These are phyloP conservation scores for Paecilomyces variotii DNA, from an alignment of 2,329 filamentous ascomycete species.

Conservation along the genomic window DNA sequence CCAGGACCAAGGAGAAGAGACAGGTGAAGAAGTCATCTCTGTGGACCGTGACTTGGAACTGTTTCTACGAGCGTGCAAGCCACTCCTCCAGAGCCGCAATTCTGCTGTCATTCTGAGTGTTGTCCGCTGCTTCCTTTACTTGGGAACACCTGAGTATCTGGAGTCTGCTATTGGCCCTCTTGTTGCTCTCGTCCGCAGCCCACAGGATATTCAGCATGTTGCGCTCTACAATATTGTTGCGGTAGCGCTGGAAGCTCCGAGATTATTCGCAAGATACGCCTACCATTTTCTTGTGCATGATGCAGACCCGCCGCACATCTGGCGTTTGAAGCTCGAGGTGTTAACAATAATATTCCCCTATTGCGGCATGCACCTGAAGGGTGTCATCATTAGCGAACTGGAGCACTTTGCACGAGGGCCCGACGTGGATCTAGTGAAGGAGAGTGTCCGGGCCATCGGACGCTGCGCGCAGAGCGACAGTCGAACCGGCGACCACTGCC, in stretches of 20 bases:
- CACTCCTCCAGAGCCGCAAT: slow-evolving; percentile 87
- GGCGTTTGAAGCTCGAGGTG: slow-evolving; percentile 86
- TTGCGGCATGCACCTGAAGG: slow-evolving; percentile 65
- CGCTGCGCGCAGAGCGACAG: slow-evolving; percentile 77
- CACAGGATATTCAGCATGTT: slow-evolving; percentile 80
- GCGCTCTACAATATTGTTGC: slow-evolving; percentile 91
- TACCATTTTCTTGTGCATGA: slow-evolving; percentile 83
- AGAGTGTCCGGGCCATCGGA: slow-evolving; percentile 87
- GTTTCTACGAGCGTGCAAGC: slow-evolving; percentile 68
- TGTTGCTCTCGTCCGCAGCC: slow-evolving; percentile 73
- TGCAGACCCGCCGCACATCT: slow-evolving; percentile 71
- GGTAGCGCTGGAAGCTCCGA: slow-evolving; percentile 69
- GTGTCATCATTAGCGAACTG: slow-evolving; percentile 81
- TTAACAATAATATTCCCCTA: slow-evolving; percentile 87
- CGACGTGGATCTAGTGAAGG: slow-evolving; percentile 71
- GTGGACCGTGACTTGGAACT: slow-evolving; percentile 77
- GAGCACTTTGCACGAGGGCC: slow-evolving; percentile 79
- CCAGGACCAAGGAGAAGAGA: slow-evolving; percentile 35
- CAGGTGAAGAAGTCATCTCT: slow-evolving; percentile 48
- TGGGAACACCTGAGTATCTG: slow-evolving; percentile 73
- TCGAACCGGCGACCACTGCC: slow-evolving; percentile 65
- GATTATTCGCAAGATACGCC: slow-evolving; percentile 77
- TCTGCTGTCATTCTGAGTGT: slow-evolving; percentile 87
- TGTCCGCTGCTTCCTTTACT: slow-evolving; percentile 71
- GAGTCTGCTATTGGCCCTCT: slow-evolving; percentile 71